Conservation (phyloP, 352 stramenopile species). For the Elongisporangium senticosum region DNA sequence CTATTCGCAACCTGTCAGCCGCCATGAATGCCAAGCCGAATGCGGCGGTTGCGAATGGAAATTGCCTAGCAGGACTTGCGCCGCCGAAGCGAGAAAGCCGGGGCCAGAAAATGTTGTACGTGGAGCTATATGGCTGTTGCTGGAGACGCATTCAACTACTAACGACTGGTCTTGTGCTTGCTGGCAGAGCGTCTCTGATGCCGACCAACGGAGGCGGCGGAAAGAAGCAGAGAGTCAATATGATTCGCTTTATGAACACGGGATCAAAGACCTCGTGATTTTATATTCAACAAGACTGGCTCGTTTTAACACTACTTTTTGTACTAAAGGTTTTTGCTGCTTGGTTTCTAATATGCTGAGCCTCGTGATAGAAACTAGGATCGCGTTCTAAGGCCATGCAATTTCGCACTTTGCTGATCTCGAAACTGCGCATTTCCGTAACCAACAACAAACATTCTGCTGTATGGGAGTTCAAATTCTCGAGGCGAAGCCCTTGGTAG, state of each 20-base stretch:
- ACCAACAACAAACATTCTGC: too few species aligned
- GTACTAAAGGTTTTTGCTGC: too few species aligned
- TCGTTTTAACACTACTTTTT: not conserved
- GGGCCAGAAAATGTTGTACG: constrained; percentile 40
- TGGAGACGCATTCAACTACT: not conserved
- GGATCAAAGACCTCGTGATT: constrained; percentile 13
- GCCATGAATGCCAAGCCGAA: not conserved
- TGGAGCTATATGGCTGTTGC: constrained; percentile 1
- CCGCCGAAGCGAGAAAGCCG: constrained; percentile 12
- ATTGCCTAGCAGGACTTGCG: not conserved
- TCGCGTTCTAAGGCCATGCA: not conserved
- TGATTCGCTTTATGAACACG: constrained; percentile 78
- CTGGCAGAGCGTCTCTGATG: constrained; percentile 25
- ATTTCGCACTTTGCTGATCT: too few species aligned
- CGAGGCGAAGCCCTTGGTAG: not conserved
- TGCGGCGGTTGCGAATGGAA: not conserved
- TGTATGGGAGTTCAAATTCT: too few species aligned
- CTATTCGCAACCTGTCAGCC: constrained; percentile 8
- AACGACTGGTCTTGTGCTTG: not conserved
- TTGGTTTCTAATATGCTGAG: not conserved
- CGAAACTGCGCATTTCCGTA: too few species aligned
- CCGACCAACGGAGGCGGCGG: constrained; percentile 5
- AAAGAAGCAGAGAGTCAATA: constrained; percentile 67
- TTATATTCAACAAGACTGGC: too few species aligned
- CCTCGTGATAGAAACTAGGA: not conserved